Evolutionary conservation across 164 flowering plant genomes (phyloP).

Genomic region (Warburgia ugandensis): DNA sequence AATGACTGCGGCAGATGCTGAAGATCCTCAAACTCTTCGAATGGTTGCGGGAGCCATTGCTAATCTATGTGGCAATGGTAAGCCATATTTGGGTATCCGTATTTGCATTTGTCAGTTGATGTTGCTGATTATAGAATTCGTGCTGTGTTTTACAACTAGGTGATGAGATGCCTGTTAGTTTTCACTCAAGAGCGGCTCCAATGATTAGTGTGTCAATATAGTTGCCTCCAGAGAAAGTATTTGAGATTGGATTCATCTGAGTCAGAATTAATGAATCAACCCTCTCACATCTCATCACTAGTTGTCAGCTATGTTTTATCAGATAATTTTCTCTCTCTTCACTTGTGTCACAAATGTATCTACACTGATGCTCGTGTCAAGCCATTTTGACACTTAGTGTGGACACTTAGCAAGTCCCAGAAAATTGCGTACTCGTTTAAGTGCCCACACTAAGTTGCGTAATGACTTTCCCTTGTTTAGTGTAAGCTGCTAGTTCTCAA

Average conservation of each 20-base stretch:
- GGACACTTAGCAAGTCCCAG: too few species aligned
- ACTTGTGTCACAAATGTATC: too few species aligned
- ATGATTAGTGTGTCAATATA: background rate
- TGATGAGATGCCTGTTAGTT: background rate
- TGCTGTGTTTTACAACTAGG: background rate
- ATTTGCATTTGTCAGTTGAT: background rate
- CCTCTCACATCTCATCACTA: too few species aligned
- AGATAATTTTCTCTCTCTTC: too few species aligned
- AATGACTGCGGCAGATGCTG: constrained; percentile 69
- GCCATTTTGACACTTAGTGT: too few species aligned
- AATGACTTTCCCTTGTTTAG: too few species aligned
- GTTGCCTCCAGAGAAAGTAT: background rate
- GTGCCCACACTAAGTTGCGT: too few species aligned
- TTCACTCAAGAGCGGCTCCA: background rate
- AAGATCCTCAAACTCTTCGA: constrained; percentile 95
- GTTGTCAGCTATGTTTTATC: too few species aligned
- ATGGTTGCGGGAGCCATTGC: constrained; percentile 99
- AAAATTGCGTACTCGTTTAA: too few species aligned
- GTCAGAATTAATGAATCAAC: too few species aligned
- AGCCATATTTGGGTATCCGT: background rate
- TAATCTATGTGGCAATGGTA: constrained; percentile 98
- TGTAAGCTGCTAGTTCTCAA: too few species aligned
- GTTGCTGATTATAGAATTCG: background rate
- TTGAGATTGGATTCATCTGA: background rate
- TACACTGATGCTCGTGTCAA: too few species aligned